A percentile compares a stretch with the other conserved stretches of the same genome.
Conservation (phyloP, 2,329 filamentous ascomycete species). For the Phyllosticta citrichinensis region DNA sequence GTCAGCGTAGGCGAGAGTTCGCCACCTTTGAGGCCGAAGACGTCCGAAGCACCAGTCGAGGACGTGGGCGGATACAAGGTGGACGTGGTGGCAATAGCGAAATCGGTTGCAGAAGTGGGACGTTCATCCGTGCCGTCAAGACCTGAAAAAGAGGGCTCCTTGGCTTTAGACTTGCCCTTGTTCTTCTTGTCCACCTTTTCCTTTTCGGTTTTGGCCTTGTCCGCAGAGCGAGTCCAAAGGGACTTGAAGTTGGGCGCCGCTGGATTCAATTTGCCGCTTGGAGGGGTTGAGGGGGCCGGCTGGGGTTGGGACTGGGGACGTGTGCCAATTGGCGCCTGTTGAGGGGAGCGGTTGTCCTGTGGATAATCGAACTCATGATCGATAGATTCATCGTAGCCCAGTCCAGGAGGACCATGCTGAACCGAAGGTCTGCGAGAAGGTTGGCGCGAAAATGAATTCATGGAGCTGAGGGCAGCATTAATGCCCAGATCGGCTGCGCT, state of each 20-base stretch:
- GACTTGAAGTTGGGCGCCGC: slow-evolving; percentile 67
- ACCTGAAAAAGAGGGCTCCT: background rate
- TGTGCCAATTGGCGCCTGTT: slow-evolving; percentile 67
- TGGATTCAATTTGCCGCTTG: slow-evolving; percentile 58
- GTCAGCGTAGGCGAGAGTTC: slow-evolving; percentile 14
- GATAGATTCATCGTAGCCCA: slow-evolving; percentile 43
- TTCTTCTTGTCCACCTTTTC: background rate
- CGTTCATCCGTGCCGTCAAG: background rate
- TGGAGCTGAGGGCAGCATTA: slow-evolving; percentile 16
- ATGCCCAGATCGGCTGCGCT: slow-evolving; percentile 28
- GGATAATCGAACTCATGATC: slow-evolving; percentile 41
- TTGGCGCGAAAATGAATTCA: slow-evolving; percentile 58
- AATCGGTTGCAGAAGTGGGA: slow-evolving; percentile 21
- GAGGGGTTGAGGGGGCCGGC: slow-evolving; percentile 38
- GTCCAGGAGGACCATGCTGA: slow-evolving; percentile 60
- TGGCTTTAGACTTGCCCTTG: background rate
- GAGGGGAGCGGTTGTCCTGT: slow-evolving; percentile 40
- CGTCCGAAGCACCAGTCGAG: background rate
- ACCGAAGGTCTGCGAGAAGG: slow-evolving; percentile 73
- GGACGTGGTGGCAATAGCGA: slow-evolving; percentile 14
- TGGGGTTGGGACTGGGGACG: slow-evolving; percentile 52
- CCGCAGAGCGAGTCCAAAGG: slow-evolving; percentile 2
- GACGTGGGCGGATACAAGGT: background rate
- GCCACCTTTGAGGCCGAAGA: background rate
- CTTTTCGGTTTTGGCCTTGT: slow-evolving; percentile 3